Conservation (phyloP, 2,329 filamentous ascomycete genomes). For the Cytospora chrysosperma region DNA sequence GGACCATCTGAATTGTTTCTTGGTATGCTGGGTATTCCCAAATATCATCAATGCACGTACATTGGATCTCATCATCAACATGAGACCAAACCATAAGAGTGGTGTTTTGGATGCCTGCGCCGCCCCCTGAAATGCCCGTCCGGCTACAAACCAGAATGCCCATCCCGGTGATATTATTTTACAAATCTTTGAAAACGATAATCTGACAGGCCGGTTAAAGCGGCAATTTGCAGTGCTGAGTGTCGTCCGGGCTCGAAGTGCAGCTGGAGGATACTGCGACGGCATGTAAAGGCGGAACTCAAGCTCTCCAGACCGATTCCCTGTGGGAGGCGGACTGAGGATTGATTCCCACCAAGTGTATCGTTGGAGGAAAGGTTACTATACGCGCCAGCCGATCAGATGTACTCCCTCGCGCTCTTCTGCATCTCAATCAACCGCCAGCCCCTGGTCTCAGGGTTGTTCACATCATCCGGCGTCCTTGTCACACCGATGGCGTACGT, state of each 20-base stretch:
- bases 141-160: conserved; percentile 1
- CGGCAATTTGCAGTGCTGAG: not conserved
- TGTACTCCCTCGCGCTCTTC: conserved; percentile 91
- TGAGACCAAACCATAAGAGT: conserved; percentile 20
- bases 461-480: conserved; percentile 89
- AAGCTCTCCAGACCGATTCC: not conserved
- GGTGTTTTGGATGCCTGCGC: conserved; percentile 25
- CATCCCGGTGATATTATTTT: conserved; percentile 12
- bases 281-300: not conserved
- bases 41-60: conserved; percentile 19
- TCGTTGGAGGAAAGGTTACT: not conserved
- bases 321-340: not conserved
- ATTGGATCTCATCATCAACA: conserved; percentile 14
- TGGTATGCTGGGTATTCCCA: not conserved
- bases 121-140: conserved; percentile 8
- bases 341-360: not conserved
- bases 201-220: conserved; percentile 1
- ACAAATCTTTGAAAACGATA: conserved; percentile 15
- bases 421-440: conserved; percentile 99
- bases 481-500: conserved; percentile 98
- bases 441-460: conserved; percentile 92
- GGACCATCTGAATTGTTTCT: not conserved
- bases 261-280: not conserved
- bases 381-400: conserved; percentile 35
- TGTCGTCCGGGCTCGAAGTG: not conserved